Evolutionary conservation across 2,329 filamentous ascomycete species (phyloP).

Genomic region (Hirsutella thompsonii): DNA sequence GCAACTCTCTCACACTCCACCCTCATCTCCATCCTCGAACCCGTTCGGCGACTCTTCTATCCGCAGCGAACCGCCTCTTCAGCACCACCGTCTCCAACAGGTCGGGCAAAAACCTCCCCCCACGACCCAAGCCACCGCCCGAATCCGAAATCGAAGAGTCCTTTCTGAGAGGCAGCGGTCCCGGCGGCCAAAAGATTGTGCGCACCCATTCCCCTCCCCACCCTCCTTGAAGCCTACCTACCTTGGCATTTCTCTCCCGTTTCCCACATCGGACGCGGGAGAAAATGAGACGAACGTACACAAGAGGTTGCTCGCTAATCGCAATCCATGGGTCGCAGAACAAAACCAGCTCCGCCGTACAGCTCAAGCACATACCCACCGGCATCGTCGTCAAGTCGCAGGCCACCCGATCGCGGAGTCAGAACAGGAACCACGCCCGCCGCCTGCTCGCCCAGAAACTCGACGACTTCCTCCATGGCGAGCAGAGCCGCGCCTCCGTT

Average conservation of each 20-base stretch:
- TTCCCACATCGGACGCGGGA: no score
- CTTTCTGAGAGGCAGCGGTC: conserved; percentile 84
- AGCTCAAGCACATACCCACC: conserved; percentile 80
- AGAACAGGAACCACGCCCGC: conserved; percentile 80
- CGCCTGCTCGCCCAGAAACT: conserved; percentile 60
- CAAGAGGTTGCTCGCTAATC: no score
- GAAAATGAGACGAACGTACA: no score
- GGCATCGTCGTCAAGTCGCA: conserved; percentile 92
- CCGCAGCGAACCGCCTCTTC: conserved; percentile 12
- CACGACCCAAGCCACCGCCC: conserved; percentile 57
- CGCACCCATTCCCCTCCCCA: conserved; percentile 6
- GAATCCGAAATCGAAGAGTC: conserved; percentile 72
- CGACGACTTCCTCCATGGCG: conserved; percentile 62
- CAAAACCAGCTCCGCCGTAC: conserved; percentile 92
- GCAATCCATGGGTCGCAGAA: conserved; percentile 40
- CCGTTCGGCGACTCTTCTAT: background rate
- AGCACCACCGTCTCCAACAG: conserved; percentile 15
- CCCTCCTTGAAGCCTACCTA: no score
- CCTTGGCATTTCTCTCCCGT: no score
- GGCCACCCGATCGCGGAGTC: conserved; percentile 71
- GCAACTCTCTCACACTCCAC: no score
- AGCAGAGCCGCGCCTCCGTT: conserved; percentile 50
- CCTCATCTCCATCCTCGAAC: no score
- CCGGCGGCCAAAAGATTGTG: conserved; percentile 92
- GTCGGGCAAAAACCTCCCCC: conserved; percentile 50